phyloP scores from a whole-genome alignment of 176 grass and related monocot species.

The Triticum monococcum region DNA sequence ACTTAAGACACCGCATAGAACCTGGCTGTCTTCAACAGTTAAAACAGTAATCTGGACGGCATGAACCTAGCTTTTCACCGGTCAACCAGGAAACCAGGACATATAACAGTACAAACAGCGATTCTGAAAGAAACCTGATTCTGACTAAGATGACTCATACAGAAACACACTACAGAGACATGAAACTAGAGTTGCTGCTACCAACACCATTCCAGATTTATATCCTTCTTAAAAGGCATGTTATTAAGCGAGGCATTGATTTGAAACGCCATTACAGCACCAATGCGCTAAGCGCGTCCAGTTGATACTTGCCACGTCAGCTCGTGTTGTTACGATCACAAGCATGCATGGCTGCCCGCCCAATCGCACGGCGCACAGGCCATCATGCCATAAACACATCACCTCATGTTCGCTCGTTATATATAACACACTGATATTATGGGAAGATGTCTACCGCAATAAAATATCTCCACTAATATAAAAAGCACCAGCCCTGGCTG shows the following conservation, averaged over 20 bases:
- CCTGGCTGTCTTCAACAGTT: neutral
- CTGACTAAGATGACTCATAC: neutral
- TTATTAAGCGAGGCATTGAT: neutral
- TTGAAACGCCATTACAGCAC: neutral
- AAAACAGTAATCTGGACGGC: conserved; percentile 9
- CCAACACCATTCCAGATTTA: conserved; percentile 3
- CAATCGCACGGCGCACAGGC: neutral
- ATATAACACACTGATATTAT: neutral
- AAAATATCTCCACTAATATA: neutral
- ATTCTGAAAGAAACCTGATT: conserved; percentile 13
- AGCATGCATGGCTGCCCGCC: no score
- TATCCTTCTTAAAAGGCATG: neutral
- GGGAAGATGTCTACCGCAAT: neutral
- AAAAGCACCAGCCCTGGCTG: neutral
- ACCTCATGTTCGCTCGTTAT: no score
- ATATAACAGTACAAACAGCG: neutral
- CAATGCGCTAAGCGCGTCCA: neutral
- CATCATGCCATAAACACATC: neutral
- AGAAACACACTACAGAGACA: neutral
- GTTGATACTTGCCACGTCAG: neutral
- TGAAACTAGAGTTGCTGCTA: neutral
- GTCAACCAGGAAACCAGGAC: neutral
- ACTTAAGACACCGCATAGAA: neutral
- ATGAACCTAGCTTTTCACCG: conserved; percentile 23
- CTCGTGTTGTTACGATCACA: neutral